These are phyloP conservation scores for Penicillium samsonianum DNA, from an alignment of 495 filamentous ascomycete species.

Conservation along the genomic window DNA sequence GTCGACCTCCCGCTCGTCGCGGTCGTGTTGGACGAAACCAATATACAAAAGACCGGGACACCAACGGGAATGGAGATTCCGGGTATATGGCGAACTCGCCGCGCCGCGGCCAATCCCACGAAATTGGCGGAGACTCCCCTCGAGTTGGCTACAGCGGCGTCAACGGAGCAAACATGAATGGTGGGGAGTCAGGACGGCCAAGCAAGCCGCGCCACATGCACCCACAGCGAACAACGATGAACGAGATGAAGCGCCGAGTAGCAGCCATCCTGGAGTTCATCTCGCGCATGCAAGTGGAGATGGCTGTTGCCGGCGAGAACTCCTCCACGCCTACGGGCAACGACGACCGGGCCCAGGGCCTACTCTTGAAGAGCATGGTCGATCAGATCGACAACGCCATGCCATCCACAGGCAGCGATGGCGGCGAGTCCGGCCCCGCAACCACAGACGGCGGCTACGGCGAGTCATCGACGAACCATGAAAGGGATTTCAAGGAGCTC, in stretches of 20 bases:
- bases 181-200: conserved; percentile 49
- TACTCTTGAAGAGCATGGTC: conserved; percentile 37
- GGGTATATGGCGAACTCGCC: conserved; percentile 52
- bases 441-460: conserved; percentile 34
- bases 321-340: conserved; percentile 41
- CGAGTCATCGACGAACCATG: conserved; percentile 26
- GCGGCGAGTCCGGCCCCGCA: conserved; percentile 32
- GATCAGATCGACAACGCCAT: conserved; percentile 39
- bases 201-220: conserved; percentile 61
- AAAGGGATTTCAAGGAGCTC: conserved; percentile 65
- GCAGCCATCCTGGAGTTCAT: conserved; percentile 87
- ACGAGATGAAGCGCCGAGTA: conserved; percentile 86
- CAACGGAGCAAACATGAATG: conserved; percentile 43
- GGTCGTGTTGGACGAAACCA: conserved; percentile 81
- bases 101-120: conserved; percentile 65
- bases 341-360: conserved; percentile 39
- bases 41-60: conserved; percentile 75
- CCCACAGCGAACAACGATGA: conserved; percentile 70
- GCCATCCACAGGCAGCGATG: conserved; percentile 31
- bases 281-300: conserved; percentile 83
- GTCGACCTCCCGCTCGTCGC: conserved; percentile 62
- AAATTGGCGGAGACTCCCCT: conserved; percentile 51
- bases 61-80: conserved; percentile 53
- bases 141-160: conserved; percentile 34
- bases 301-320: conserved; percentile 59